A percentile compares a stretch with the other conserved stretches of the same genome.
Conservation (phyloP, 176 grass and related monocot genomes). For the Phoenix roebelenii region DNA sequence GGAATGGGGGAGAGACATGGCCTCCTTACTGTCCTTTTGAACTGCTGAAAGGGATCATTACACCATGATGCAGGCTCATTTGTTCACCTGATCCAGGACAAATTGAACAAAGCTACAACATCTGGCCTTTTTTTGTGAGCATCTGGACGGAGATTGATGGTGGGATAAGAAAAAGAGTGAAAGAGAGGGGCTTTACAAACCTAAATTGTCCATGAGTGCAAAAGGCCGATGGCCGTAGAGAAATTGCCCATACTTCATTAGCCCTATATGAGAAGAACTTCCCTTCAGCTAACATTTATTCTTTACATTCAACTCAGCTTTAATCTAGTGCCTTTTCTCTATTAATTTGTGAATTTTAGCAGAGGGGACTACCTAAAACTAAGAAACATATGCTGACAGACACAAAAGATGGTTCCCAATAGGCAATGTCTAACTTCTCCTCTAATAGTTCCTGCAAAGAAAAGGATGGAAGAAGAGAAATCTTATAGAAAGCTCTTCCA, state of each 20-base stretch:
- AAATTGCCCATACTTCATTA: conserved; percentile 26
- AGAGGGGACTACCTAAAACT: too few species aligned
- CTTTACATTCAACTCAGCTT: background rate
- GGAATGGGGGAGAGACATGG: background rate
- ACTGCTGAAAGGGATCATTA: conserved; percentile 43
- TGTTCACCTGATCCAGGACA: conserved; percentile 33
- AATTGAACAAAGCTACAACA: conserved; percentile 43
- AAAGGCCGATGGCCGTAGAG: conserved; percentile 27
- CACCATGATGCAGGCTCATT: conserved; percentile 40
- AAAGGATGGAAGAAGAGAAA: too few species aligned
- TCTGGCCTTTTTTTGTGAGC: conserved; percentile 25
- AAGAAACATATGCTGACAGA: too few species aligned
- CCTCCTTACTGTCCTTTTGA: conserved; percentile 23
- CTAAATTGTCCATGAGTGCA: conserved; percentile 21
- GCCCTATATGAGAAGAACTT: conserved; percentile 5
- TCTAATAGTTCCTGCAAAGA: too few species aligned
- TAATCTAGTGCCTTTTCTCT: too few species aligned
- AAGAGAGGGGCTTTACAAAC: conserved; percentile 7
- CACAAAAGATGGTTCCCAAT: too few species aligned
- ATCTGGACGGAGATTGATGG: conserved; percentile 20
- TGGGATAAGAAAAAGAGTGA: conserved; percentile 10
- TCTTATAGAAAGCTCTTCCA: too few species aligned
- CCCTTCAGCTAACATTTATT: conserved; percentile 10
- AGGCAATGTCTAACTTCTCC: too few species aligned
- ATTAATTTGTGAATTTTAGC: too few species aligned